Conservation (phyloP, 148 eudicot genomes). For the Arbutus unedo region DNA sequence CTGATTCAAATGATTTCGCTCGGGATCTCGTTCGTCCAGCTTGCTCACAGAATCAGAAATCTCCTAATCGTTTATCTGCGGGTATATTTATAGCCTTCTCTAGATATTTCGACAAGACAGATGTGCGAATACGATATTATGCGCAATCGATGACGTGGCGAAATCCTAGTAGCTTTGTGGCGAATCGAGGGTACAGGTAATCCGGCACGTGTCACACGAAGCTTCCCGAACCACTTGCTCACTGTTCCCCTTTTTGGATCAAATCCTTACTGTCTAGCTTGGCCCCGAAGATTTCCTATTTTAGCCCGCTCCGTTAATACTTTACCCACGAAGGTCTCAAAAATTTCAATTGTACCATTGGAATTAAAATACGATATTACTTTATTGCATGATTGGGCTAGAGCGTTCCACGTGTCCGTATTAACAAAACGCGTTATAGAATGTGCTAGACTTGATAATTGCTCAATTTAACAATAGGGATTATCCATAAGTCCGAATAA, state of each 20-base stretch:
- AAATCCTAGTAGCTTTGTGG: not conserved
- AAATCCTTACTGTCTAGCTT: not conserved
- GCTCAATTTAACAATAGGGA: not conserved
- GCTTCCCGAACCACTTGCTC: constrained; percentile 14
- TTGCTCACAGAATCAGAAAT: not conserved
- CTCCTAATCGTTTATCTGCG: not conserved
- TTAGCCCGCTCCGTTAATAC: not conserved
- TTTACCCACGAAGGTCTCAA: not conserved
- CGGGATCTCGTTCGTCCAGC: too few species aligned
- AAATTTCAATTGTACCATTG: not conserved
- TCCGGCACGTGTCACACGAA: constrained; percentile 19
- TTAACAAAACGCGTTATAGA: not conserved
- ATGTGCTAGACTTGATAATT: constrained; percentile 8
- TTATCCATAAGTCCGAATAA: not conserved
- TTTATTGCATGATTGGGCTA: too few species aligned
- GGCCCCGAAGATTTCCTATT: not conserved
- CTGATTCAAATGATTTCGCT: not conserved
- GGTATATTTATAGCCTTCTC: constrained; percentile 36
- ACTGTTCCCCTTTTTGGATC: not conserved
- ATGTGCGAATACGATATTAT: not conserved
- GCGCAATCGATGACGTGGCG: constrained; percentile 22
- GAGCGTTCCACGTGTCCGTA: not conserved
- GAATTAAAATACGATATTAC: not conserved
- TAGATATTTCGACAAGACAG: constrained; percentile 16
- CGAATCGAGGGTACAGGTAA: not conserved